Evolutionary conservation across 371 early-diverging fungal genomes (phyloP), one percentile per base, ranked within the genome.

Genomic region (Capniomyces stellatus): DNA sequence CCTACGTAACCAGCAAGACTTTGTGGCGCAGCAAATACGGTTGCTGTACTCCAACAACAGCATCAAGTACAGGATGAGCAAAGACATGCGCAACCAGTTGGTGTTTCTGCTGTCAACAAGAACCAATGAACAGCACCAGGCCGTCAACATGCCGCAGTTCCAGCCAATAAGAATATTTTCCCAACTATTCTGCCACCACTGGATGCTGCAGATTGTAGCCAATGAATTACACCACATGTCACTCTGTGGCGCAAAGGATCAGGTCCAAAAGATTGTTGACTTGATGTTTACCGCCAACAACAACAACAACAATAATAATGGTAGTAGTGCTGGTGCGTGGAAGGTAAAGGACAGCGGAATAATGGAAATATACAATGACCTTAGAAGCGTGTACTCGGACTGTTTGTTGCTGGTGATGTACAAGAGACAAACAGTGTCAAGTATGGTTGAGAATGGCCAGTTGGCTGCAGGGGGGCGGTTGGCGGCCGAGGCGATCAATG

Each of bases 1-100:
- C 63, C 73, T 95, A 29, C 79, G 92, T 23, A 79, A 76, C 18
- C 64, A 68, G 2, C 86, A 85, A 54, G 74, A 86, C 49, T 93
- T 86, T 64, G 83, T 79, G 52, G 71, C 71, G 55, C 59, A 66
- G 21, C 83, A 85, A 48, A 65, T 84, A 28, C 12, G 40, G 28
- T 52, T 40, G 35, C 2, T 56, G 49, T 44, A 19, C n/a, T 3
- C 13, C 4, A 3, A 18, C 30, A 30, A 8, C 30, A 15, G 29
- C 6, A 35, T 35, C 15, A 35, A 15, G 15, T 10, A 10, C 6
- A 6, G 15, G 15, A 6, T 15, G 15, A 35, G 35, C 15, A 35
- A 10, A 10, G 35, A 35, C 15, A 10, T 10, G 6, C 15, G 15
- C 15, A 6, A 35, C 6, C 35, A 35, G 15, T n/a, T n/a, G n/a